These are phyloP conservation scores for Nepenthes mirabilis DNA, from an alignment of 148 eudicot species.

Conservation along the genomic window DNA sequence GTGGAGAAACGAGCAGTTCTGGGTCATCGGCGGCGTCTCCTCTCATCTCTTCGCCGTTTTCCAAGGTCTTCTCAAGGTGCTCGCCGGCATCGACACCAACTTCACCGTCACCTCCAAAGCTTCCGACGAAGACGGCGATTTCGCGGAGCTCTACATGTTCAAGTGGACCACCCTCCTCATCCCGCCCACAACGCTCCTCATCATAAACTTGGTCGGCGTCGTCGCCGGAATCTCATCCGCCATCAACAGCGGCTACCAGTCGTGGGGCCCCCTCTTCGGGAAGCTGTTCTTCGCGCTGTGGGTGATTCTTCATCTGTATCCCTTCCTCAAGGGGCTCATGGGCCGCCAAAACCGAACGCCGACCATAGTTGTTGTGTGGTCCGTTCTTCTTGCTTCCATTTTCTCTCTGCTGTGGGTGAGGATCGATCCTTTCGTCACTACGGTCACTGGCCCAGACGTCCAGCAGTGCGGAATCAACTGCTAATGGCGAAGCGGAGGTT, in stretches of 20 bases:
- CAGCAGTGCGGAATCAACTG: conserved; percentile 64
- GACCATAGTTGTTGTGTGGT: conserved; percentile 73
- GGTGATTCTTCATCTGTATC: conserved; percentile 75
- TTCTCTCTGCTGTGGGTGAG: conserved; percentile 72
- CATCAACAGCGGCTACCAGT: conserved; percentile 69
- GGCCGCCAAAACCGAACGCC: conserved; percentile 74
- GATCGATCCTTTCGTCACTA: conserved; percentile 49
- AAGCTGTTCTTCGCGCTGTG: conserved; percentile 68
- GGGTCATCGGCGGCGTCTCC: conserved; percentile 82
- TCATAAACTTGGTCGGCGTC: conserved; percentile 59
- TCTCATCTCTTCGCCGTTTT: conserved; percentile 65
- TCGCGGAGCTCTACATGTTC: conserved; percentile 63
- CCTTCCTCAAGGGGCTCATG: conserved; percentile 77
- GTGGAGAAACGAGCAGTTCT: conserved; percentile 86
- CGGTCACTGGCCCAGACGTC: conserved; percentile 44
- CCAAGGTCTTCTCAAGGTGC: conserved; percentile 71
- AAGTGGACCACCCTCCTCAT: conserved; percentile 77
- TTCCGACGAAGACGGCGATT: conserved; percentile 64
- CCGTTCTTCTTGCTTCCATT: conserved; percentile 70
- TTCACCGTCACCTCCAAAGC: conserved; percentile 78
- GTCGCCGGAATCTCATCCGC: conserved; percentile 69
- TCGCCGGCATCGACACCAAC: conserved; percentile 69
- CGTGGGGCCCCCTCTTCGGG: conserved; percentile 80
- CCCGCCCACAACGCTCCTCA: conserved; percentile 68
- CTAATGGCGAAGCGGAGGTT: conserved; percentile 4